These are phyloP conservation scores for Hondaea fermentalgiana DNA, from an alignment of 108 stramenopile species.

Conservation along the genomic window DNA sequence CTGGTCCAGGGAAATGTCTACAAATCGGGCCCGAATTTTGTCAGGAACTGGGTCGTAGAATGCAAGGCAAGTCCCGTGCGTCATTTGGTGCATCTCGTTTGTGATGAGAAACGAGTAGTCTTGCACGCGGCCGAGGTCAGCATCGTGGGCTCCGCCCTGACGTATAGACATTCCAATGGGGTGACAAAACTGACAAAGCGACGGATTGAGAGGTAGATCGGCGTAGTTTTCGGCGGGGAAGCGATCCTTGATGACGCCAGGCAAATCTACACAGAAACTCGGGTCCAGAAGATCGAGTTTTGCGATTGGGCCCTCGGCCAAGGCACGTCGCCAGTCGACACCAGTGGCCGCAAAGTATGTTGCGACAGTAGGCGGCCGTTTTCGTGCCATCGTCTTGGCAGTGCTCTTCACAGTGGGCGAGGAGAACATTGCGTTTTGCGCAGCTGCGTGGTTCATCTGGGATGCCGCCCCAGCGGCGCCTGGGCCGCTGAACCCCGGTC, in stretches of 20 bases:
- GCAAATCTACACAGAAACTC: not conserved
- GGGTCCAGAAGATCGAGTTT: conserved; percentile 6
- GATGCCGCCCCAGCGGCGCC: too few relatives aligned
- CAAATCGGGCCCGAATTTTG: not conserved
- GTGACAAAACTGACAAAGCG: not conserved
- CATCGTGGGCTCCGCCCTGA: not conserved
- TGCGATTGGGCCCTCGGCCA: not conserved
- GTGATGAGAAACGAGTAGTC: not conserved
- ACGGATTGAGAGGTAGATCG: not conserved
- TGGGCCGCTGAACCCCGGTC: too few relatives aligned
- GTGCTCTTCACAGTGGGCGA: not conserved
- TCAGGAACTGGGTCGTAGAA: not conserved
- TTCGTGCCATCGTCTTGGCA: not conserved
- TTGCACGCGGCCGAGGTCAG: not conserved
- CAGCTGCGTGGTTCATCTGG: too few relatives aligned
- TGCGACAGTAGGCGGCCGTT: not conserved
- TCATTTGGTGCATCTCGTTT: not conserved
- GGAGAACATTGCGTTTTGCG: not conserved
- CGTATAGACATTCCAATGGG: not conserved
- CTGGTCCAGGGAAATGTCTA: not conserved
- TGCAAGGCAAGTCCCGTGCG: not conserved
- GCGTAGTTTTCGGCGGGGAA: not conserved
- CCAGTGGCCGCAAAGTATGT: not conserved
- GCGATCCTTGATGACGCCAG: not conserved
- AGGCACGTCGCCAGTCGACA: not conserved